Conservation (phyloP, 208 protist species). For the Phytomonas serpens region DNA sequence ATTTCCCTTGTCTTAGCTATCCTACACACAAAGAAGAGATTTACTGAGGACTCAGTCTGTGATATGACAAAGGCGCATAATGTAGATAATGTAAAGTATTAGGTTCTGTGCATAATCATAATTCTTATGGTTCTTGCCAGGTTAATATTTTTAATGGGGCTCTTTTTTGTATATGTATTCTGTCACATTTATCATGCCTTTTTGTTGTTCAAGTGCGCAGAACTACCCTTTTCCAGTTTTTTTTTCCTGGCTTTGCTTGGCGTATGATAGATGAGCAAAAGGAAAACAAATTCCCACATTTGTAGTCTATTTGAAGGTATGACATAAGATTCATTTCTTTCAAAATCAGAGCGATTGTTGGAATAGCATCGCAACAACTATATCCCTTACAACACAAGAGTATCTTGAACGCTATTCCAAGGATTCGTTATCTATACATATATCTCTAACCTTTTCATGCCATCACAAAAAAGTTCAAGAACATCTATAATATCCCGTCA, state of each 20-base stretch:
- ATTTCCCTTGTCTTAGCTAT: background rate
- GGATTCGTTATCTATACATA: background rate
- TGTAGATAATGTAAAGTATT: background rate
- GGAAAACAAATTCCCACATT: background rate
- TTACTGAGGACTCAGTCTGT: background rate
- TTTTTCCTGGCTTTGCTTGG: constrained; percentile 9
- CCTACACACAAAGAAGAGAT: background rate
- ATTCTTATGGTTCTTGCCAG: background rate
- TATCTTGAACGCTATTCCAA: background rate
- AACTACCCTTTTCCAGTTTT: constrained; percentile 14
- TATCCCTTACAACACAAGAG: background rate
- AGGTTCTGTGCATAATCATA: background rate
- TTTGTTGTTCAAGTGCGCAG: background rate
- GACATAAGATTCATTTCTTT: background rate
- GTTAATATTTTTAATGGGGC: background rate
- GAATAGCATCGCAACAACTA: background rate
- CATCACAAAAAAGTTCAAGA: background rate
- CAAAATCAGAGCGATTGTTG: background rate
- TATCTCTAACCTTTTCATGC: background rate
- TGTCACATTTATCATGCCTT: background rate
- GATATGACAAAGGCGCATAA: background rate
- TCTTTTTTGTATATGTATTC: background rate
- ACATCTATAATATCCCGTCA: background rate
- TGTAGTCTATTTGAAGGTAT: background rate
- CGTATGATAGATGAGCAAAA: background rate